Base-by-base conservation (phyloP, 176 grass and related monocot genomes). In the Rhynchospora pubera region DNA sequence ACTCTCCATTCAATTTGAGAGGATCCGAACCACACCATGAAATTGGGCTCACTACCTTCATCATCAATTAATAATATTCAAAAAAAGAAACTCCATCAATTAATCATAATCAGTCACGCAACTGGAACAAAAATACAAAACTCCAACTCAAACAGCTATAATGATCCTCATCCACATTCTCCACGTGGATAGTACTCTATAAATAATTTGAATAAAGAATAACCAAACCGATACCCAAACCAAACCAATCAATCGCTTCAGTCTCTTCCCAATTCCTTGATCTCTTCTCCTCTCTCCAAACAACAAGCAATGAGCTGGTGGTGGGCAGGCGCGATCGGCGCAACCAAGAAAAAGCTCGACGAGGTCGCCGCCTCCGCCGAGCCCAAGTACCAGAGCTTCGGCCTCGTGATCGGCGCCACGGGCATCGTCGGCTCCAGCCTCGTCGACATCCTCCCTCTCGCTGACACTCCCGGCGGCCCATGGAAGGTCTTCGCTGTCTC, bases 401-500 rank as follows among this genome's bases (percentile, higher is more conserved):
- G 69, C 2, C 91, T 97, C 14, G 87, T 97, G 9, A 85, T 93
- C 88, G 91, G 89, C 16, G 87, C 91, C 74, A 91, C 93, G 0
- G 85, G 89, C 62, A 89, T 97, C 83, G 93, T 97, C 57, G 91
- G 93, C 80, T 80, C 84, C 22, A 87, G 88, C 24, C 93, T 97
- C 46, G 71, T 97, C 76, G 93, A 91, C 68, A 93, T 97, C 87
- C 93, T 97, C 26, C 93, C 91, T 3, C 90, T 93, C 42, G 26
- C 89, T 32, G 93, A 93, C 87, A 93, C 90, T 51, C 93, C 93
- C 1, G 93, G 86, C 6, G 93, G 88, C 0, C 93, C 93, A 0
- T 97, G 94, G 94, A 97, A 97, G 91, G 84, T 97, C 22, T 93
- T 93, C 82, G 91, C 91, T 9, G 22, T 94, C 68, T 91, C 92